Evolutionary conservation across 306 rosid species (phyloP).

Genomic region (Glycine soja): DNA sequence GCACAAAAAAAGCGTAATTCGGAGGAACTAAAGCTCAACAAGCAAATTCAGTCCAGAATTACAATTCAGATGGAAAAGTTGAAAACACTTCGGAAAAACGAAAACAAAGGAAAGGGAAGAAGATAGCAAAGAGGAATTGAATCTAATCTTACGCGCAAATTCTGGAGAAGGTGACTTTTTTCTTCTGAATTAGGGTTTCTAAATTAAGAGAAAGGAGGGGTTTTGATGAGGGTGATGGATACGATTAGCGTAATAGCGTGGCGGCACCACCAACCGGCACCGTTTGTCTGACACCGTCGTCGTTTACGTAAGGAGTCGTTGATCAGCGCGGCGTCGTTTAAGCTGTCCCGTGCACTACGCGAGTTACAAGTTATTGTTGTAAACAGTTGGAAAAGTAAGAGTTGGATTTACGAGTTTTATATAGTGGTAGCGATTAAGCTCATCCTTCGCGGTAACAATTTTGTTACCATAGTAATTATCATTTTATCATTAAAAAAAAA

Average conservation of each 20-base stretch:
- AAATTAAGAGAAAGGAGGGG: constrained; percentile 12
- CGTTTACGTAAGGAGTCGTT: constrained; percentile 26
- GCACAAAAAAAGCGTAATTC: constrained; percentile 1
- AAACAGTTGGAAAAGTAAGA: background rate
- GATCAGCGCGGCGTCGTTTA: constrained; percentile 42
- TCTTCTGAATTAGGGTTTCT: constrained; percentile 24
- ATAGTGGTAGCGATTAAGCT: too few relatives aligned
- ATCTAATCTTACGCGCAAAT: constrained; percentile 34
- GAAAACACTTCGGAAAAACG: background rate
- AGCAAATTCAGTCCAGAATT: constrained; percentile 25
- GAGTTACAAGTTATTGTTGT: background rate
- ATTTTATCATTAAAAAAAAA: too few relatives aligned
- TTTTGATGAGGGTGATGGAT: constrained; percentile 25
- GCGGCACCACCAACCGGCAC: constrained; percentile 37
- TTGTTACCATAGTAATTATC: too few relatives aligned
- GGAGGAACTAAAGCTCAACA: background rate
- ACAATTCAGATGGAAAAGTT: constrained; percentile 27
- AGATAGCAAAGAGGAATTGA: constrained; percentile 39
- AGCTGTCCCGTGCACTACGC: constrained; percentile 37
- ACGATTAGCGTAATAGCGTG: constrained; percentile 42
- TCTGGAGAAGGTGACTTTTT: constrained; percentile 3
- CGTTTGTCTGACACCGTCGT: constrained; percentile 44
- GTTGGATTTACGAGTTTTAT: background rate
- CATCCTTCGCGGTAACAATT: too few relatives aligned
- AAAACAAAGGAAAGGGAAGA: constrained; percentile 18